A percentile compares a stretch with the other conserved stretches of the same genome.
These are phyloP conservation scores for Rhizopus delemar DNA, from an alignment of 371 early-diverging fungal species.

Conservation along the genomic window DNA sequence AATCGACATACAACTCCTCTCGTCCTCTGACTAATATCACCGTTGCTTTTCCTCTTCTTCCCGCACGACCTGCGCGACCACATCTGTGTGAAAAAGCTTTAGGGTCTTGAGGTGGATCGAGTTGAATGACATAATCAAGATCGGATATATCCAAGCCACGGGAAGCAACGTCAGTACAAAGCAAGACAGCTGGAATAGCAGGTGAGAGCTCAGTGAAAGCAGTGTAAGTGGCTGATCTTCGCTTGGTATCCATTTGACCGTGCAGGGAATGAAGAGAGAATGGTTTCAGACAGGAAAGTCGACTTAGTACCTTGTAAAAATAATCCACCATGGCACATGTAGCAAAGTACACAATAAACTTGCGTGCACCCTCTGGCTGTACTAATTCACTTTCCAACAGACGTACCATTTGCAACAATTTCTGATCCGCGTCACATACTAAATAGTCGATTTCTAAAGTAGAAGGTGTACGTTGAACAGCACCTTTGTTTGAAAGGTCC, in stretches of 20 bases:
- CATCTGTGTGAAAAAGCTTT: slow-evolving; percentile 97
- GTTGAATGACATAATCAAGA: slow-evolving; percentile 95
- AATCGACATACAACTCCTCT: slow-evolving; percentile 91
- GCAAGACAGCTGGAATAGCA: slow-evolving; percentile 71
- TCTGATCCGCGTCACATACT: slow-evolving; percentile 75
- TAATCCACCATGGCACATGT: slow-evolving; percentile 96
- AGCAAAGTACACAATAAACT: slow-evolving; percentile 92
- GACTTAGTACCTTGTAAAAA: slow-evolving; percentile 70
- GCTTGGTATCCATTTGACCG: slow-evolving; percentile 91
- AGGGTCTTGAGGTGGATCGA: slow-evolving; percentile 96
- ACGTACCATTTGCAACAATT: slow-evolving; percentile 75
- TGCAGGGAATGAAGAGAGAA: slow-evolving; percentile 81
- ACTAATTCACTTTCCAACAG: slow-evolving; percentile 40
- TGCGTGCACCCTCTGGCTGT: slow-evolving; percentile 55
- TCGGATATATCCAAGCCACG: slow-evolving; percentile 98
- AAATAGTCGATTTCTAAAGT: slow-evolving; percentile 77
- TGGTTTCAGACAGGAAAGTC: slow-evolving; percentile 42
- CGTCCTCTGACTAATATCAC: slow-evolving; percentile 75
- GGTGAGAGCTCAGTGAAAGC: slow-evolving; percentile 61
- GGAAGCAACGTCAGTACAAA: slow-evolving; percentile 98
- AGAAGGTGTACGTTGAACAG: slow-evolving; percentile 67
- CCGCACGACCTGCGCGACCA: slow-evolving; percentile 96
- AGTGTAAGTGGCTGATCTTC: slow-evolving; percentile 68
- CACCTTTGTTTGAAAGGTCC: slow-evolving; percentile 50
- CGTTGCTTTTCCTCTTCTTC: slow-evolving; percentile 85